These are phyloP conservation scores for Populus deltoides DNA, from an alignment of 345 rosid genomes.

Conservation along the genomic window DNA sequence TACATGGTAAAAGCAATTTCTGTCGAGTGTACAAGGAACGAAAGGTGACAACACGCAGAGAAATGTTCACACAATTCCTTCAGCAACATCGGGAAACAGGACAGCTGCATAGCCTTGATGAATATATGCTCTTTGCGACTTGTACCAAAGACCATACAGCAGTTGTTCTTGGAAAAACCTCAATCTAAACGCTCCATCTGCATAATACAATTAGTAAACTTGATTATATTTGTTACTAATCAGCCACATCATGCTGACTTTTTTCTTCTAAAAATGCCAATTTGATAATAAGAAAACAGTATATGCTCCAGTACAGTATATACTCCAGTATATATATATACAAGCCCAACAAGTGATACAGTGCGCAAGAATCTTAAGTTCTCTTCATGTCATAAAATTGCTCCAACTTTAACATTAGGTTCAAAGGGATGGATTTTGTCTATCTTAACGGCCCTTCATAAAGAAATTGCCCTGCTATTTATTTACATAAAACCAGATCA, in stretches of 20 bases:
- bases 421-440: neutral
- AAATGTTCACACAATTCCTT: neutral
- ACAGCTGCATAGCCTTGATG: neutral
- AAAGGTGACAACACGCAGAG: slow-evolving; percentile 2
- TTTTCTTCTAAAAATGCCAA: neutral
- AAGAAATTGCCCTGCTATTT: neutral
- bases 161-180: slow-evolving; percentile 21
- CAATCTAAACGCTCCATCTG: slow-evolving; percentile 94
- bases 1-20: slow-evolving; percentile 2
- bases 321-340: neutral
- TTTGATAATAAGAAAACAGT: neutral
- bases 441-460: neutral
- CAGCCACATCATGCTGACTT: neutral
- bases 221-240: neutral
- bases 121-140: neutral
- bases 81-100: neutral
- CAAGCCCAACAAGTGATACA: neutral
- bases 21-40: slow-evolving; percentile 8
- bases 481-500: neutral
- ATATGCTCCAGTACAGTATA: neutral
- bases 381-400: neutral
- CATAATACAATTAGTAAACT: neutral
- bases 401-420: neutral
- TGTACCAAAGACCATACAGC: slow-evolving; percentile 11
- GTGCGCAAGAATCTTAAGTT: neutral